A percentile compares a stretch with the other conserved stretches of the same genome.
phyloP scores from a whole-genome alignment of 1,284 basidiomycete species.

The Vanrija sp. region DNA sequence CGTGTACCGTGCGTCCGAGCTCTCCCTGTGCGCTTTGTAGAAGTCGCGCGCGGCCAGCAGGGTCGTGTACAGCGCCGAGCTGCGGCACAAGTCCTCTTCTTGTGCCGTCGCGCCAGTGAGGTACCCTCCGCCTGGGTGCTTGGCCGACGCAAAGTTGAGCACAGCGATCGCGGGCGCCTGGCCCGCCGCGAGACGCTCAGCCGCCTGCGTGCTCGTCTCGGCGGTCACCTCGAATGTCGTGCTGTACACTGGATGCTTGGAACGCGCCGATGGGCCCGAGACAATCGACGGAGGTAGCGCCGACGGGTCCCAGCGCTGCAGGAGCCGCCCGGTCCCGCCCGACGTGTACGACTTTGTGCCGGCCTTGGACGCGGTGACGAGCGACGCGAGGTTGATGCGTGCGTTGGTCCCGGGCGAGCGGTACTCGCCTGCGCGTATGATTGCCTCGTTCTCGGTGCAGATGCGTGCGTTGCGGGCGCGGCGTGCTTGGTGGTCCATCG shows the following conservation, averaged over 20 bases:
- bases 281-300: too few species aligned
- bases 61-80: constrained; percentile 11
- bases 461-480: too few species aligned
- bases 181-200: constrained; percentile 1
- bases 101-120: constrained; percentile 14
- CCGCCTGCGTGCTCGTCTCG: constrained; percentile 11
- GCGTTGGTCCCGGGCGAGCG: background rate
- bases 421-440: background rate
- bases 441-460: background rate
- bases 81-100: constrained; percentile 18
- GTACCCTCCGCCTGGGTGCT: constrained; percentile 17
- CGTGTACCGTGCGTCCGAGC: constrained; percentile 10
- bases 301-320: background rate
- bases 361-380: background rate
- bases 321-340: background rate
- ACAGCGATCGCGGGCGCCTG: background rate
- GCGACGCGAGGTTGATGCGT: background rate
- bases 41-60: constrained; percentile 3
- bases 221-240: constrained; percentile 4
- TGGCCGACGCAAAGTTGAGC: constrained; percentile 18
- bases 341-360: background rate
- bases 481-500: too few species aligned
- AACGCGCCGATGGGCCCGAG: background rate
- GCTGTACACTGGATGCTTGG: background rate
- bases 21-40: constrained; percentile 6